Evolutionary conservation across 1,284 basidiomycete genomes (phyloP), one percentile per base, ranked within the genome.

Genomic region (Apiotrichum veenhuisii): DNA sequence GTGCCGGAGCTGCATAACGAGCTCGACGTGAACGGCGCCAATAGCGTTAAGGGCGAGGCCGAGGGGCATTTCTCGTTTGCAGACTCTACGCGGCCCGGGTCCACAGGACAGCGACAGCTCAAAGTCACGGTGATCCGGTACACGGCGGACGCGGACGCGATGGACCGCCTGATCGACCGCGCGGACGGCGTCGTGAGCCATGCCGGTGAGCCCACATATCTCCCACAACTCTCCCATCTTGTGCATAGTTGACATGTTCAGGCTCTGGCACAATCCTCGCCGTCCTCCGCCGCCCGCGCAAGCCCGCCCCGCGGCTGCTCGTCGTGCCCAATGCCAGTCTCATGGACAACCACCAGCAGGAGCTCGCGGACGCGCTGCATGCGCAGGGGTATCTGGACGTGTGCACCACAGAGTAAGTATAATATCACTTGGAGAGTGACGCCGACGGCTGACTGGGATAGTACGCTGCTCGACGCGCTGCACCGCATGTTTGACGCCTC

Each of bases 261-360:
- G 94, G 94, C 50, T 89, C 95, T 14, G 95, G 94, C 10, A 96
- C 94, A 1, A 94, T 98, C 66, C 81, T 98, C 38, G 90, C 94
- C 48, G 90, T 88, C 14, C 79, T 98, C 43, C 82, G 93, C 26
- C 60, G 37, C 7, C n/a, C 20, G 1, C 80, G 83, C 50, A n/a
- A n/a, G n/a, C n/a, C n/a, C n/a, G 78, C 80, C 33, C 89, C 87
- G 66, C 83, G 84, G 9, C 79, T 98, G 62, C 85, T 98, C 61
- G 88, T 91, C 15, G 86, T 97, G 1, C 92, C 93, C 14, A 98
- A 98, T 71, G 80, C 86, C 33, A 86, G 87, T 2, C 79, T 98
- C 46, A 84, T 95, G 77, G 88, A 97, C 75, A 89, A 97, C 74
- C 95, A 98, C 69, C 95, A 98, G 79, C 81, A 85, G 44, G 92